Evolutionary conservation across 2,329 filamentous ascomycete genomes (phyloP).

Genomic region (Whalleya microplaca): DNA sequence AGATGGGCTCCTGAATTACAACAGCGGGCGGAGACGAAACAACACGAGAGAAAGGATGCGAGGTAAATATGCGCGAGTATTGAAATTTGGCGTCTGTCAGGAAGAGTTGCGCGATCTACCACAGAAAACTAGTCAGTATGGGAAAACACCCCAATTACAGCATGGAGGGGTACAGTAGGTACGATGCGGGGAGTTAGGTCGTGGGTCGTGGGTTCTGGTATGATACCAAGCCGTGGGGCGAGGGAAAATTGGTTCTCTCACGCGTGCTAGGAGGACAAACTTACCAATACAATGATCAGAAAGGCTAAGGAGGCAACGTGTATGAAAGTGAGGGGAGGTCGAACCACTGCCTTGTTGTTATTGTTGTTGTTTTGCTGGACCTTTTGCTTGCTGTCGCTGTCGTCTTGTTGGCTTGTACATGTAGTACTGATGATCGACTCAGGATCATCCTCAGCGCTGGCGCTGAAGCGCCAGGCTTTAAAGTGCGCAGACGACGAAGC

Average conservation of each 20-base stretch:
- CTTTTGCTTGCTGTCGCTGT: constrained; percentile 13
- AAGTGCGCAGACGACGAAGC: constrained; percentile 26
- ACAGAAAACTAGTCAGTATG: constrained; percentile 31
- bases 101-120: constrained; percentile 56
- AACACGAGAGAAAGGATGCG: constrained; percentile 39
- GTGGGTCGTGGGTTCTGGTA: neutral
- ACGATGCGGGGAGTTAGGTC: constrained; percentile 17
- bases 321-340: constrained; percentile 26
- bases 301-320: constrained; percentile 30
- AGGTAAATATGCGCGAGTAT: constrained; percentile 40
- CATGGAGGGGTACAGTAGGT: constrained; percentile 18
- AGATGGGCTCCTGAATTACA: constrained; percentile 51
- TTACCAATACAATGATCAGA: constrained; percentile 35
- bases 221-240: constrained; percentile 24
- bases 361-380: constrained; percentile 18
- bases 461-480: constrained; percentile 36
- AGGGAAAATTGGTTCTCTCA: neutral
- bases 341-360: constrained; percentile 17
- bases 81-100: constrained; percentile 54
- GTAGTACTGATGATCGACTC: constrained; percentile 11
- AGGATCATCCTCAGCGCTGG: constrained; percentile 34
- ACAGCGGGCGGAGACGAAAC: constrained; percentile 49
- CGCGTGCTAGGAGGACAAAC: constrained; percentile 5
- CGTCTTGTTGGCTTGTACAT: constrained; percentile 16
- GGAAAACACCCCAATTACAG: constrained; percentile 23